Evolutionary conservation across 352 stramenopile species (phyloP).

Genomic region (Globisporangium parvum): DNA sequence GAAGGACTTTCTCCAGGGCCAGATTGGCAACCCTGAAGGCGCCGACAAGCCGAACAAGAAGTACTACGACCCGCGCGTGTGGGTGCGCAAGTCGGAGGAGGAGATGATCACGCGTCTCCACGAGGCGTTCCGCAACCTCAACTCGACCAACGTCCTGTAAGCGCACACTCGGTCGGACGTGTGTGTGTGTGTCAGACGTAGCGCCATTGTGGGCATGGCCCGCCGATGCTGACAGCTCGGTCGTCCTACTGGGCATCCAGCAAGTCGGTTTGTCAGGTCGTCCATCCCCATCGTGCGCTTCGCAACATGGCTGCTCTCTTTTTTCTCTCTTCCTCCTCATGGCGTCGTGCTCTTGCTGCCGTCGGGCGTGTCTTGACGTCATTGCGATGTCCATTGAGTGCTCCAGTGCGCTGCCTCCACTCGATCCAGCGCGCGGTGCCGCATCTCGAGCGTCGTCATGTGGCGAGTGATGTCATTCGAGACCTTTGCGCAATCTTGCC

Average conservation of each 20-base stretch:
- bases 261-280: not conserved
- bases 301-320: slow-evolving; percentile 8
- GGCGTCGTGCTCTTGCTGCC: not conserved
- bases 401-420: too few relatives aligned
- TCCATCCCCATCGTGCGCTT: not conserved
- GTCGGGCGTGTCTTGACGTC: too few relatives aligned
- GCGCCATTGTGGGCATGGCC: too few relatives aligned
- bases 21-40: slow-evolving; percentile 98
- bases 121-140: slow-evolving; percentile 90
- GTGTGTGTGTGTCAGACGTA: too few relatives aligned
- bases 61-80: slow-evolving; percentile 98
- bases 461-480: too few relatives aligned
- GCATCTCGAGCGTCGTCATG: too few relatives aligned
- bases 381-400: too few relatives aligned
- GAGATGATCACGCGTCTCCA: slow-evolving; percentile 91
- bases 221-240: too few relatives aligned
- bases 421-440: too few relatives aligned
- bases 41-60: slow-evolving; percentile 99
- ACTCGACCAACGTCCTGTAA: slow-evolving; percentile 70
- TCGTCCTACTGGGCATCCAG: too few relatives aligned
- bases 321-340: not conserved
- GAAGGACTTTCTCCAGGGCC: slow-evolving; percentile 96
- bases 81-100: slow-evolving; percentile 96
- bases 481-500: too few relatives aligned
- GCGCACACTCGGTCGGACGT: too few relatives aligned